Evolutionary conservation across 257 asterid genomes (phyloP).

Genomic region (Buddleja alternifolia): DNA sequence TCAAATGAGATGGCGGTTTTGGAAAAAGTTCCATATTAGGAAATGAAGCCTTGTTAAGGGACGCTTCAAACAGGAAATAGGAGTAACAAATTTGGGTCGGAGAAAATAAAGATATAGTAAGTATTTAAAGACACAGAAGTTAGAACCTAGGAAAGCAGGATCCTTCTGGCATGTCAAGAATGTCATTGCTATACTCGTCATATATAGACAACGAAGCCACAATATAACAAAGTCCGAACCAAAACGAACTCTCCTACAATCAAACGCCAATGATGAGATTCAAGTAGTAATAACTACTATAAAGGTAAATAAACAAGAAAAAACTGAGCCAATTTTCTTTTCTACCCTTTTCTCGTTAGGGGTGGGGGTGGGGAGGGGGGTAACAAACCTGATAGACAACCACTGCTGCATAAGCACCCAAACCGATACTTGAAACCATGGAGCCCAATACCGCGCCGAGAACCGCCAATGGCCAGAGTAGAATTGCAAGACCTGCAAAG

Average conservation of each 20-base stretch:
- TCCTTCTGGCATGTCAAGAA: constrained; percentile 94
- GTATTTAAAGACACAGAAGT: not conserved
- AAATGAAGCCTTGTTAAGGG: too few species aligned
- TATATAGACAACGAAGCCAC: constrained; percentile 85
- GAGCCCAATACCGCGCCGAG: constrained; percentile 83
- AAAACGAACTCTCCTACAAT: constrained; percentile 78
- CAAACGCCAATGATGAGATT: constrained; percentile 23
- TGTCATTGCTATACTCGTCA: constrained; percentile 93
- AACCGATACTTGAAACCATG: constrained; percentile 67
- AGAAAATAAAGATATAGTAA: too few species aligned
- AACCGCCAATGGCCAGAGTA: constrained; percentile 97
- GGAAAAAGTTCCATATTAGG: too few species aligned
- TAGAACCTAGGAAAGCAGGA: constrained; percentile 90
- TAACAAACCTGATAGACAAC: constrained; percentile 76
- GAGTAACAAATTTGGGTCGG: too few species aligned
- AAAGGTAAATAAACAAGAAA: not conserved
- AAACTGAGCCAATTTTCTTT: not conserved
- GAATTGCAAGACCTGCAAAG: constrained; percentile 90
- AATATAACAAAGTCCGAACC: constrained; percentile 88
- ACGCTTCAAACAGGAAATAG: too few species aligned
- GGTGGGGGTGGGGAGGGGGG: not conserved
- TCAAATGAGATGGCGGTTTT: too few species aligned
- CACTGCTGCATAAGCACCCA: constrained; percentile 94
- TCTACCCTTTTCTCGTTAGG: not conserved
- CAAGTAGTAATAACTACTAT: not conserved